Evolutionary conservation across 257 asterid species (phyloP), one percentile per base, ranked within the genome.

Genomic region (Solanum corneliomulleri): DNA sequence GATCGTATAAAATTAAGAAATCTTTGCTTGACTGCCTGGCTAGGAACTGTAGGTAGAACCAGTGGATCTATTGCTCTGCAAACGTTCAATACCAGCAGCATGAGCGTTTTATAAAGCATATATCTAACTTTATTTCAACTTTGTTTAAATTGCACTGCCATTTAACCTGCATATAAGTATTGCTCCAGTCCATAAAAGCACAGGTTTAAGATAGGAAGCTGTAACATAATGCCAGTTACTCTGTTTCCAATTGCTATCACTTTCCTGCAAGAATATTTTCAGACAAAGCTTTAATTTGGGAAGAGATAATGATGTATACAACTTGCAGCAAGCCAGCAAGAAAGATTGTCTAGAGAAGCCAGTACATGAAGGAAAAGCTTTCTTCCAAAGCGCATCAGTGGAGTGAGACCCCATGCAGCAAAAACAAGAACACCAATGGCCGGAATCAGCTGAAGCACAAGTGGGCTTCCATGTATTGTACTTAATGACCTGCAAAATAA

Each of bases 331-430:
- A 82, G 18, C 64, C 60, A 88, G 70, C 76, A 87, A 69, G 87
- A 78, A 85, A 87, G 80, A 47, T 45, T 70, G 88, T 27, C 66
- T 29, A 72, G 49, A 29, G 72, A 72, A 33, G 84, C 69, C 86
- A 92, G 77, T 92, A 97, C 99, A 62, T 87, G 93, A 56, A 92
- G 89, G 88, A 95, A 86, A 86, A 95, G 29, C 88, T 89, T 93
- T 88, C 97, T 93, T 94, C 92, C 89, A 42, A 88, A 95, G 87
- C 90, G 94, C 92, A 93, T 88, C 70, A 95, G 92, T 39, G 98
- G 99, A 75, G 94, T 93, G 87, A 96, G 92, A 88, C 99, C 99
- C 98, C 98, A 96, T 86, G 93, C 86, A 71, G 97, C 94, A 90
- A 97, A 96, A 87, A 90, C 86, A 91, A 95, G 52, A 81, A 93